Percentiles rank a stretch among this genome's conserved stretches.
Conservation (phyloP, 179 eudicot species). For the Actinidia arguta region DNA sequence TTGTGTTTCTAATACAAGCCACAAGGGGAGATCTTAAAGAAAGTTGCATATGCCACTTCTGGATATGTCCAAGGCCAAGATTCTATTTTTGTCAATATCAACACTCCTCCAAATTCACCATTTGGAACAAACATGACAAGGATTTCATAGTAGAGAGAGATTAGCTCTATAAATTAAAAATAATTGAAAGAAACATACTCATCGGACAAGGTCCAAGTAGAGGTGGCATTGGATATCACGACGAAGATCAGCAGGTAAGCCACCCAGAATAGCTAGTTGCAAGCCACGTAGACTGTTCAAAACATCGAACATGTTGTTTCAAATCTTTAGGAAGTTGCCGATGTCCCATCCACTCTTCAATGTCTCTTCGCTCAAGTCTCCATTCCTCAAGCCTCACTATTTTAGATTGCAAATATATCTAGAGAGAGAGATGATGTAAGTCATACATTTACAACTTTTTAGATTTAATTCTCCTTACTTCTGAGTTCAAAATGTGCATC, state of each 20-base stretch:
- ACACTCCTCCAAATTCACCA: background rate
- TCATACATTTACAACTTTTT: no score
- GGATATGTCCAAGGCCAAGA: no score
- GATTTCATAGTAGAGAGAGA: background rate
- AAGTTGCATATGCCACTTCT: background rate
- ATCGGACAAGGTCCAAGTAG: constrained; percentile 96
- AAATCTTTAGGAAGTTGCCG: constrained; percentile 95
- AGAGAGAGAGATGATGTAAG: background rate
- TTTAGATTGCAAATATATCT: constrained; percentile 95
- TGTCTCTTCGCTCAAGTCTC: constrained; percentile 94
- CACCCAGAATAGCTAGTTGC: constrained; percentile 81
- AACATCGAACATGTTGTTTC: constrained; percentile 76
- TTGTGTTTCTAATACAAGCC: background rate
- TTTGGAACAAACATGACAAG: background rate
- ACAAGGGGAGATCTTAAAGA: no score
- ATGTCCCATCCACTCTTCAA: constrained; percentile 98
- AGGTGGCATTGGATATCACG: constrained; percentile 94
- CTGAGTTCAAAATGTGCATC: no score
- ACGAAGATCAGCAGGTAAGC: constrained; percentile 92
- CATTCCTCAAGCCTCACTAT: constrained; percentile 96
- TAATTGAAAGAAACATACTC: constrained; percentile 58
- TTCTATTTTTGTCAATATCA: background rate
- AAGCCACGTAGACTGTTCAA: constrained; percentile 93
- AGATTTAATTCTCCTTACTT: no score
- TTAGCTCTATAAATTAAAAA: background rate